Evolutionary conservation across 495 filamentous ascomycete genomes (phyloP), one percentile per base, ranked within the genome.

Genomic region (Halenospora varia): DNA sequence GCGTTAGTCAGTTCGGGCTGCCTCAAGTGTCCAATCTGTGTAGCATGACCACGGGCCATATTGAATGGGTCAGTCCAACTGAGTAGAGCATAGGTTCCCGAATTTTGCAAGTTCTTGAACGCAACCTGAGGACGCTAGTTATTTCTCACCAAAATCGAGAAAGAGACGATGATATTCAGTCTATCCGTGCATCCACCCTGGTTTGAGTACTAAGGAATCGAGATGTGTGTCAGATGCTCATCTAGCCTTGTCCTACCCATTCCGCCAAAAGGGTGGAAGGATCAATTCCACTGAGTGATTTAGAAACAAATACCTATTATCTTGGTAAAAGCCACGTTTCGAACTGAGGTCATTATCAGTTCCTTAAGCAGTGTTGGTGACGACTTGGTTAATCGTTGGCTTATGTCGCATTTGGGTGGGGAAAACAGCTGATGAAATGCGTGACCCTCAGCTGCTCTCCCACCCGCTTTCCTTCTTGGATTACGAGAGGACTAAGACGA

Each of bases 1-100:
- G 69, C 73, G 15, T 72, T 62, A 11, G 57, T 63, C 22, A 63
- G 51, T 11, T 67, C 51, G 1, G 71, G 68, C 24, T 72, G n/a
- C n/a, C n/a, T n/a, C n/a, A n/a, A n/a, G n/a, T n/a, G n/a, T n/a
- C n/a, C n/a, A n/a, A n/a, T n/a, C n/a, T n/a, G n/a, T n/a, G n/a
- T n/a, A n/a, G n/a, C n/a, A n/a, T n/a, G n/a, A n/a, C n/a, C n/a
- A n/a, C n/a, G n/a, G n/a, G n/a, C n/a, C n/a, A n/a, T n/a, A n/a
- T n/a, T n/a, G n/a, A n/a, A n/a, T n/a, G n/a, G n/a, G n/a, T n/a
- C n/a, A n/a, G n/a, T n/a, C n/a, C n/a, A n/a, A n/a, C n/a, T n/a
- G n/a, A n/a, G n/a, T n/a, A n/a, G n/a, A n/a, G n/a, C n/a, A n/a
- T n/a, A n/a, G n/a, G n/a, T n/a, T n/a, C n/a, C n/a, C n/a, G n/a